Evolutionary conservation across 371 early-diverging fungal species (phyloP), one percentile per base, ranked within the genome.

Genomic region (Mortierella sp.): DNA sequence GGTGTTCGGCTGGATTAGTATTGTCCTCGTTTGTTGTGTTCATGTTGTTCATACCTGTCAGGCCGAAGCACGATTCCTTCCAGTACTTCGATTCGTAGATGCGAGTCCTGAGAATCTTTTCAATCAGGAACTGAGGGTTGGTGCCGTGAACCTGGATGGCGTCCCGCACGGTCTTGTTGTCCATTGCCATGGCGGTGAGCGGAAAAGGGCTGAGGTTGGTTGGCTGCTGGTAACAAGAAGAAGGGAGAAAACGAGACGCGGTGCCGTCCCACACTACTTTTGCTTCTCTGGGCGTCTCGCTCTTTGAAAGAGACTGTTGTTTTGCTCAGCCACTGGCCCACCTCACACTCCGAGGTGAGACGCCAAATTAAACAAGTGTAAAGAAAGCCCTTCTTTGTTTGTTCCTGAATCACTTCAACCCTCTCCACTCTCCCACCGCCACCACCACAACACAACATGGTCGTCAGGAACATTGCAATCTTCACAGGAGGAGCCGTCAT

Each of bases 31-130:
- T 21, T 3, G 2, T 59, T 14, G 3, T 31, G 48, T 46, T 51
- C 9, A 16, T 75, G n/a, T 14, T 14, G 5, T 16, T 53, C 11
- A 79, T 90, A 96, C 97, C 95, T 75, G 96, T 96, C 71, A 98
- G 89, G 2, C 96, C 98, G 89, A 97, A 98, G 89, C 98, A 98
- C 53, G 94, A 91, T 79, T 98, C 97, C 82, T 98, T 98, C 98
- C 98, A 99, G 88, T 97, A 99, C 19, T 95, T 82, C 44, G 95
- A 95, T 73, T 97, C 97, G 87, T 95, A 96, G 78, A 98, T 97
- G 73, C 98, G 93, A 59, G 94, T 91, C 44, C 98, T 92, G 76
- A 96, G 93, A 82, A 98, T 97, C 88, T 97, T 98, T 89, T 98
- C 99, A 55, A 99, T 91, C 37, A 99, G 91, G 77, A 92, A 95